A percentile compares a stretch with the other conserved stretches of the same genome.
These are phyloP conservation scores for Candida gigantensis DNA, from an alignment of 1,139 yeast species.

Conservation along the genomic window DNA sequence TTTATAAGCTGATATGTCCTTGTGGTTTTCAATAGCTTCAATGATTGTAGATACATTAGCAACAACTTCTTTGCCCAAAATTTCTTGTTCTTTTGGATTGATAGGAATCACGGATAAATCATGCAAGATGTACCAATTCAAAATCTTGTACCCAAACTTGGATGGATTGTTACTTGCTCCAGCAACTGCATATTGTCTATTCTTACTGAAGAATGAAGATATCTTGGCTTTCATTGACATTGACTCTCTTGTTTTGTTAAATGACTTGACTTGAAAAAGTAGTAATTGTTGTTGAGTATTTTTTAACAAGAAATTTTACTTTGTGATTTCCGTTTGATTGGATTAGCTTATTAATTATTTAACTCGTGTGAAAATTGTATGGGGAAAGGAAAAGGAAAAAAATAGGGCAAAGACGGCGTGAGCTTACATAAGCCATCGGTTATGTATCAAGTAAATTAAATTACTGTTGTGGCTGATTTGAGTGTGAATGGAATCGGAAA, in stretches of 20 bases:
- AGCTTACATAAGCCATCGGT: background rate
- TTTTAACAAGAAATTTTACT: background rate
- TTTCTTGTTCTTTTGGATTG: constrained; percentile 54
- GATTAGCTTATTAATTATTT: too few species aligned
- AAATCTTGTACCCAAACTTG: constrained; percentile 72
- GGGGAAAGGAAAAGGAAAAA: background rate
- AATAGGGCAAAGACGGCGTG: background rate
- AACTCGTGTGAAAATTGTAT: background rate
- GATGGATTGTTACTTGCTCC: constrained; percentile 70
- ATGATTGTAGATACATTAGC: constrained; percentile 36
- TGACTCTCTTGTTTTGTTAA: too few species aligned
- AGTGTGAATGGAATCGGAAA: background rate
- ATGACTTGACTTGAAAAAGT: too few species aligned
- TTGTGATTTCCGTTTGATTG: too few species aligned
- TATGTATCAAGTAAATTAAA: too few species aligned
- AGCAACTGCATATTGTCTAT: constrained; percentile 62
- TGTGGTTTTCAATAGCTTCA: constrained; percentile 24
- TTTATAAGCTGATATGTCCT: constrained; percentile 27
- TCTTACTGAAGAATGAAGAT: constrained; percentile 50
- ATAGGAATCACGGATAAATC: constrained; percentile 64
- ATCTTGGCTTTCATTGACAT: constrained; percentile 46
- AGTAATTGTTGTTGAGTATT: background rate
- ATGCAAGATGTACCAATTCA: constrained; percentile 65
- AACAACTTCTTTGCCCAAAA: constrained; percentile 48
- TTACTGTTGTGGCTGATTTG: too few species aligned